A percentile compares a stretch with the other conserved stretches of the same genome.
phyloP scores from a whole-genome alignment of 768 basidiomycete genomes.

The Flagelloscypha sp. region DNA sequence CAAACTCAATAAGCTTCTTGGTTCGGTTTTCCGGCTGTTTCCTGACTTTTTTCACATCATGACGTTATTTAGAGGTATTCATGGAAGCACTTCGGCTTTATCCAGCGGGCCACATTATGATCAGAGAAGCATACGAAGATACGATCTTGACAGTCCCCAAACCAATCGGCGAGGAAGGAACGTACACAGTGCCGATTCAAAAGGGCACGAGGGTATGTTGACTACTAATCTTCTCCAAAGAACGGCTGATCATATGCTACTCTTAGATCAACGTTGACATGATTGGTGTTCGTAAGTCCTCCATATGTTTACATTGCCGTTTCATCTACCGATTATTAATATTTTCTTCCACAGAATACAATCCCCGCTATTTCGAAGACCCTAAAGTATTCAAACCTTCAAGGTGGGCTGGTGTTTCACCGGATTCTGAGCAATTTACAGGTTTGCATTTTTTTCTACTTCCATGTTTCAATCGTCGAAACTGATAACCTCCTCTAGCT shows the following conservation, averaged over 20 bases:
- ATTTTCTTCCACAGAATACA: conserved; percentile 46
- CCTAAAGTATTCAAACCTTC: conserved; percentile 42
- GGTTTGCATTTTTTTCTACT: no score
- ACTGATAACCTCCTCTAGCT: conserved; percentile 2
- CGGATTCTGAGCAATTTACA: conserved; percentile 34
- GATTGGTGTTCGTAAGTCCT: conserved; percentile 42
- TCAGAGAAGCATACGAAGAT: conserved; percentile 36
- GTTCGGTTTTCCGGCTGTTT: conserved; percentile 34
- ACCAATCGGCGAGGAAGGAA: conserved; percentile 30
- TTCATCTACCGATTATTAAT: no score
- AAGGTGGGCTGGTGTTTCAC: conserved; percentile 36
- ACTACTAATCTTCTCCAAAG: background rate
- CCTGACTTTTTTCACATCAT: no score
- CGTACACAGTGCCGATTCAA: conserved; percentile 23
- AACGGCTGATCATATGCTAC: background rate
- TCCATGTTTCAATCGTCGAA: background rate
- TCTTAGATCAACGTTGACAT: conserved; percentile 35
- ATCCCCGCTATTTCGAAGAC: conserved; percentile 40
- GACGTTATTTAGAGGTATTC: background rate
- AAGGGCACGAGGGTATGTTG: conserved; percentile 29
- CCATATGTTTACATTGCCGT: conserved; percentile 4
- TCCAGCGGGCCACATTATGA: conserved; percentile 31
- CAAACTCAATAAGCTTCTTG: conserved; percentile 33
- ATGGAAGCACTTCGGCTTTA: background rate
- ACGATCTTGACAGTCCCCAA: conserved; percentile 33